Base-by-base conservation (phyloP, 2,329 filamentous ascomycete genomes). In the Fusarium sacchari region DNA sequence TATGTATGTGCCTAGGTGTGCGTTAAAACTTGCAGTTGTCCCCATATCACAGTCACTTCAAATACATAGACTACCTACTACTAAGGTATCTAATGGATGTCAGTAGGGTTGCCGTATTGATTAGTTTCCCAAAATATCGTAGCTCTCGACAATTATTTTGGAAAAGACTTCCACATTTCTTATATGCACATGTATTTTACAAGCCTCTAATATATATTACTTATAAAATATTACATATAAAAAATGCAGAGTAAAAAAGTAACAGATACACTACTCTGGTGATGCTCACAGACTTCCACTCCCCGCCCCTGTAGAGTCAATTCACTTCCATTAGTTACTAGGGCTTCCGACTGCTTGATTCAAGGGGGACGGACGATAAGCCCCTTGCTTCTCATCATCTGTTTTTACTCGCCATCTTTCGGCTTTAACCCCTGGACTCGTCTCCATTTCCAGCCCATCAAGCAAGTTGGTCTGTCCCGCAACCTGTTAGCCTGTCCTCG, bases 391-490 rank as follows among this genome's bases (percentile, higher is more conserved):
- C 20, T 30, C 49, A 32, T 32, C 12, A 34, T 44, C 57, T 65
- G 34, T 14, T 62, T 28, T 26, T 17, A 50, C 43, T 67, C 39
- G 46, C 39, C 47, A 30, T 42, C 46, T 44, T 42, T 20, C 36
- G 52, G 42, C 34, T 49, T 55, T 43, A 62, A 50, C 43, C 69
- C 69, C 70, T 72, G 47, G 47, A 50, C 61, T 46, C 59, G 63
- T 60, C 62, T 60, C 59, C 53, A 66, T 56, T 56, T 55, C 43
- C 55, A 42, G 49, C 47, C 34, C 20, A 40, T 39, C 26, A 28
- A 55, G 50, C 26, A 28, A 55, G 50, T 55, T 55, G 34, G 36
- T 55, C 36, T 26, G 71, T 73, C 55, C 42, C 62, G 50, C 43
- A 57, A 44, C 46, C 24, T 63, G 59, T 58, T 39, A 57, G 42